phyloP scores from a whole-genome alignment of 2,329 filamentous ascomycete genomes.

The Graphiopsis chlorocephala region DNA sequence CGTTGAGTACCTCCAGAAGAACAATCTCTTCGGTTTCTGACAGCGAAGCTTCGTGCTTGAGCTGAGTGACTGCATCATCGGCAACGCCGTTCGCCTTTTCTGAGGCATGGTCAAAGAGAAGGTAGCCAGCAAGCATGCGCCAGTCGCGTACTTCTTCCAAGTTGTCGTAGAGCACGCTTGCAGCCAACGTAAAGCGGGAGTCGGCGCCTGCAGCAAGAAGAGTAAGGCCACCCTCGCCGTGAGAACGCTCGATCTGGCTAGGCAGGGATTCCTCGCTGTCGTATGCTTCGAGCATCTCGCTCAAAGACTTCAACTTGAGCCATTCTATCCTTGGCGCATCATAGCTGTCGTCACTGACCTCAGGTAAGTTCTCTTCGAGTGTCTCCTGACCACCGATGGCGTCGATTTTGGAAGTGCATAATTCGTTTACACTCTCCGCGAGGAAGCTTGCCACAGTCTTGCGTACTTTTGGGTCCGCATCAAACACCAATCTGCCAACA shows the following conservation, averaged over 20 bases:
- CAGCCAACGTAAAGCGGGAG: conserved; percentile 80
- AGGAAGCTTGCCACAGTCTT: conserved; percentile 92
- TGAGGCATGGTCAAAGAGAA: conserved; percentile 83
- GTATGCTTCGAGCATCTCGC: conserved; percentile 78
- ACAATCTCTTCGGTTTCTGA: conserved; percentile 76
- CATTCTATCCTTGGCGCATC: conserved; percentile 68
- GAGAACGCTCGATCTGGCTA: conserved; percentile 45
- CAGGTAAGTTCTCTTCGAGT: conserved; percentile 71
- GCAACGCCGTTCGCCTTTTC: conserved; percentile 52
- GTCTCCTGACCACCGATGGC: conserved; percentile 77
- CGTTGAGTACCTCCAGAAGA: conserved; percentile 81
- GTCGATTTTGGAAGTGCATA: conserved; percentile 75
- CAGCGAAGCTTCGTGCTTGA: conserved; percentile 72
- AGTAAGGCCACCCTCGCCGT: conserved; percentile 39
- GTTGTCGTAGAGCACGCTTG: conserved; percentile 79
- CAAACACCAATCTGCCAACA: conserved; percentile 84
- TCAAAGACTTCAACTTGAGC: conserved; percentile 88
- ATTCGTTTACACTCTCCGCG: conserved; percentile 77
- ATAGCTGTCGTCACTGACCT: conserved; percentile 65
- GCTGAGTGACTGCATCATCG: conserved; percentile 59
- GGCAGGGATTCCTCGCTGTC: conserved; percentile 57
- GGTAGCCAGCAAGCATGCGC: conserved; percentile 84
- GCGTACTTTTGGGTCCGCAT: conserved; percentile 77
- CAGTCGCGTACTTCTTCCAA: conserved; percentile 79
- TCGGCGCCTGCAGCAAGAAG: conserved; percentile 66